Conservation (phyloP, 2,329 filamentous ascomycete species). For the Cephalotrichum gorgonifer region DNA sequence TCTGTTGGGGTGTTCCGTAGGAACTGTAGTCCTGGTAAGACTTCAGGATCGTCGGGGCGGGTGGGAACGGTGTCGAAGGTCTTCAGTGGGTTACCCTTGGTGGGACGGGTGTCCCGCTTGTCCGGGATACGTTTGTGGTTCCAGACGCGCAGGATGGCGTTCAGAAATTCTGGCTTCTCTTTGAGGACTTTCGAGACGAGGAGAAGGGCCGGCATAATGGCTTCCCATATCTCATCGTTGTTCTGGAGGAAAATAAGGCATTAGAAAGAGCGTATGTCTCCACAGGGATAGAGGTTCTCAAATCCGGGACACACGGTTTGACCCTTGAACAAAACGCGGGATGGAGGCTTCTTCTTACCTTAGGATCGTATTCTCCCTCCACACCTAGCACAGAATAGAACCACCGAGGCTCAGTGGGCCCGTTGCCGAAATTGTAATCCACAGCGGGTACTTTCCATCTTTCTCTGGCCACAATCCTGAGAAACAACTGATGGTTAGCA, state of each 20-base stretch:
- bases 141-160: conserved; percentile 13
- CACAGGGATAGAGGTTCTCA: too few relatives aligned
- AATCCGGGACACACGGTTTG: too few relatives aligned
- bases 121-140: conserved; percentile 12
- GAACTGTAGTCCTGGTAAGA: neutral
- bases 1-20: neutral
- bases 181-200: conserved; percentile 14
- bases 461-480: conserved; percentile 4
- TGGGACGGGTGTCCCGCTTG: conserved; percentile 7
- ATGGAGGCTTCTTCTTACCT: conserved; percentile 10
- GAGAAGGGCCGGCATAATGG: conserved; percentile 17
- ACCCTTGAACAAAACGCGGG: too few relatives aligned
- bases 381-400: conserved; percentile 12
- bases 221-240: conserved; percentile 17
- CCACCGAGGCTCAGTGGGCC: neutral
- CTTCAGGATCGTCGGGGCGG: neutral
- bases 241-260: conserved; percentile 1
- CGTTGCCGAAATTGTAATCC: neutral
- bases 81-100: neutral
- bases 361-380: conserved; percentile 14
- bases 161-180: conserved; percentile 11
- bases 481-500: neutral
- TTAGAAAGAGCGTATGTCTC: neutral
- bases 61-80: neutral
- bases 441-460: conserved; percentile 5